Base-by-base conservation (phyloP, 441 rosid species). In the Brassica balearica region DNA sequence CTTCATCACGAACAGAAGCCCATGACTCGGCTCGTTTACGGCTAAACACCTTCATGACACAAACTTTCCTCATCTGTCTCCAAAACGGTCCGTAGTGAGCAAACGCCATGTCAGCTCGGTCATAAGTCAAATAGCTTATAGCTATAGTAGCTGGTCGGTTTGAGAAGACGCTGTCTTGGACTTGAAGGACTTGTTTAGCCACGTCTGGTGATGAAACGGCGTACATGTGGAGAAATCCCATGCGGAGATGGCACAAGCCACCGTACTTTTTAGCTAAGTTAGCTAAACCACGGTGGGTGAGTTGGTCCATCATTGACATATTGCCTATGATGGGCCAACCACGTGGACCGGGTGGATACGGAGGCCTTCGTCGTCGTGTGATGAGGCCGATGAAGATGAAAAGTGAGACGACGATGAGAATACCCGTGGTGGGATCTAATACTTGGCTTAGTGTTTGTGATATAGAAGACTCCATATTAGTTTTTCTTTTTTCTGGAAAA, bases 81-180 rank as follows among this genome's bases (percentile, higher is more conserved):
- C 99, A 93, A 65, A 92, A 93, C 0, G 99, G 97, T 0, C 99
- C 99, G 73, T 96, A 96, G 77, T 92, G 90, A 10, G 98, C 95
- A 9, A 96, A 96, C 29, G 99, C 99, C 97, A 96, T 92, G 77
- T 96, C 98, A 2, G 98, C 95, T 5, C 97, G 86, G 68, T 90
- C 85, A 29, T 96, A 96, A 12, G 97, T 93, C n/a, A 96, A 87
- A 75, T 90, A 93, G 55, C 86, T 83, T 67, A 90, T 89, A 74
- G 98, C 97, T 63, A 88, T 83, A 14, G 89, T 90, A 29, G 97
- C 98, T 0, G 99, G 97, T 0, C 99, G 80, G 78, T 96, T 96
- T 0, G 98, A 93, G 85, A 93, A 93, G 38, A 88, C 79, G 73
- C 84, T 87, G 51, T 96, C 99, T 41, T 96, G 98, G 19, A 85